Evolutionary conservation across 2,329 filamentous ascomycete genomes (phyloP), one percentile per base, ranked within the genome.

Genomic region (Mycocentrospora acerina): DNA sequence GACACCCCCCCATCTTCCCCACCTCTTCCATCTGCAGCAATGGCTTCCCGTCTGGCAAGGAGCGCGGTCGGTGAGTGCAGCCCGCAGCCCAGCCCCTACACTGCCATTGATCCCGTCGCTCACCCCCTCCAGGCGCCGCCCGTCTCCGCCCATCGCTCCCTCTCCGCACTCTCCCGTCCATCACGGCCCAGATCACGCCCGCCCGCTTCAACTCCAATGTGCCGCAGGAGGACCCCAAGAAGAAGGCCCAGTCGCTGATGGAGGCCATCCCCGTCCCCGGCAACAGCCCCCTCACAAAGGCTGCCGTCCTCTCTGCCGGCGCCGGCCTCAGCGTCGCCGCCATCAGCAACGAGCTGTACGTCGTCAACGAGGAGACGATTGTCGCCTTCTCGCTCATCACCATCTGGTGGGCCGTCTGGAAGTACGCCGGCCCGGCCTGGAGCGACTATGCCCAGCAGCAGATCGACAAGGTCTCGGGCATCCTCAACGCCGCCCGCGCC

Each of bases 271-370:
- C 93, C 53, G 81, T 98, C 32, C 93, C 93, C 64, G 93, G 94
- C 62, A 95, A 82, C 81, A 91, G 81, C 67, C 78, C 96, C 54
- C 77, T 95, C 68, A 94, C 89, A 73, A 98, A 98, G 85, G 90
- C 89, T 59, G 93, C 93, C 66, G 91, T 96, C 69, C 86, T 98
- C 65, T 97, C 91, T 67, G 90, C 89, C 62, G 85, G 86, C 54
- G 88, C 93, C 65, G 91, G 87, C 75, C 74, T 95, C 61, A 90
- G 88, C 65, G 81, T 95, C 71, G 95, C 93, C 69, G 93, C 90
- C 66, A 90, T 98, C 76, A 94, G 88, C 84, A 98, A 95, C 77
- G 93, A 98, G 82, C 90, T 97, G 79, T 97, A 96, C 76, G 90
- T 98, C 70, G 81, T 98, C 75, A 98, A 98, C 78, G 93, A 98